Conservation (phyloP, 352 stramenopile genomes). For the Globisporangium abappressorium region DNA sequence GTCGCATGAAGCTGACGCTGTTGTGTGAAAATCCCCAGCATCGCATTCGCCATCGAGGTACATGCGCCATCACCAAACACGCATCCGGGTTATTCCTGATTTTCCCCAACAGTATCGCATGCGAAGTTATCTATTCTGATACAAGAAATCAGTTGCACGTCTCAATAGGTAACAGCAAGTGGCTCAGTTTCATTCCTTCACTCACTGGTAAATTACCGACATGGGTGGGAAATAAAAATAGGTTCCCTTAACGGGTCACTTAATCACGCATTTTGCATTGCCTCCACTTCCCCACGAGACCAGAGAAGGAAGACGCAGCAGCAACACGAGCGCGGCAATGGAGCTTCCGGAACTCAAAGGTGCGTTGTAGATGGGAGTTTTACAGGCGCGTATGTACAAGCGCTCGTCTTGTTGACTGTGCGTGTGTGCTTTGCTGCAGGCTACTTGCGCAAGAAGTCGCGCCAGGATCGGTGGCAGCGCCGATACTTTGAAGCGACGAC, state of each 20-base stretch:
- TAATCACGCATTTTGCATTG: neutral
- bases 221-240: neutral
- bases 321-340: conserved; percentile 28
- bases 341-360: conserved; percentile 83
- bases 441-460: conserved; percentile 93
- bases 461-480: conserved; percentile 93
- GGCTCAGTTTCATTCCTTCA: neutral
- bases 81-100: conserved; percentile 5
- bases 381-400: neutral
- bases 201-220: neutral
- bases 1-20: neutral
- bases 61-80: neutral
- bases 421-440: conserved; percentile 29
- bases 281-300: neutral
- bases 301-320: neutral
- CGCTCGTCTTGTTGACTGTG: too few relatives aligned
- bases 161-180: neutral
- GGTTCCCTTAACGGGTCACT: neutral
- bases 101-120: conserved; percentile 10
- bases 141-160: conserved; percentile 7
- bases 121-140: conserved; percentile 13
- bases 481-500: conserved; percentile 98
- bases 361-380: conserved; percentile 12
- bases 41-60: neutral
- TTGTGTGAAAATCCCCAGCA: neutral